Evolutionary conservation across 805 yeast species (phyloP).

Genomic region (Kazachstania viticola): DNA sequence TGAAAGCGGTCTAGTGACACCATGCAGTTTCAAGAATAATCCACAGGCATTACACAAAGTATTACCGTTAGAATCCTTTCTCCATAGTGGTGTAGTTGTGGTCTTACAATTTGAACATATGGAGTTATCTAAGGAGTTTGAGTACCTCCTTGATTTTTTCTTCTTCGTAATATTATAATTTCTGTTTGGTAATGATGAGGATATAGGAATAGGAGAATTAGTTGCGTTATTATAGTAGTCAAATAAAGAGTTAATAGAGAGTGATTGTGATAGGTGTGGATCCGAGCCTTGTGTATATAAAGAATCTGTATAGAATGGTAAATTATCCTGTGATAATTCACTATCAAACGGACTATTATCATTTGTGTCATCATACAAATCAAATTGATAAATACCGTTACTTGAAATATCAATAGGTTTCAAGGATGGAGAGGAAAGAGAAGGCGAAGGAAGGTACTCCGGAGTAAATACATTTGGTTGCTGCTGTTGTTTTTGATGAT

Average conservation of each 20-base stretch:
- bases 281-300: neutral
- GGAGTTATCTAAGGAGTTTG: neutral
- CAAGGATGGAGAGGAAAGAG: no score
- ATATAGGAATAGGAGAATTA: neutral
- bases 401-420: neutral
- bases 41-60: constrained; percentile 96
- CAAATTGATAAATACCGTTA: no score
- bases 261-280: neutral
- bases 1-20: constrained; percentile 81
- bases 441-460: no score
- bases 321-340: neutral
- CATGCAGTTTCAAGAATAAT: constrained; percentile 77
- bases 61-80: constrained; percentile 80
- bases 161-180: constrained; percentile 13
- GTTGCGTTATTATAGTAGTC: neutral
- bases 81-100: constrained; percentile 85
- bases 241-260: neutral
- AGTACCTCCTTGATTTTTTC: constrained; percentile 10
- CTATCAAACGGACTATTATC: no score
- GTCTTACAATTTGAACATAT: constrained; percentile 83
- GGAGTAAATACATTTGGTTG: neutral
- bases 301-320: neutral
- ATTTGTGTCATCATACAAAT: no score
- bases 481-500: neutral
- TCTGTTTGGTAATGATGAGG: neutral